These are phyloP conservation scores for Fragilariopsis cylindrus DNA, from an alignment of 108 stramenopile genomes.

Conservation along the genomic window DNA sequence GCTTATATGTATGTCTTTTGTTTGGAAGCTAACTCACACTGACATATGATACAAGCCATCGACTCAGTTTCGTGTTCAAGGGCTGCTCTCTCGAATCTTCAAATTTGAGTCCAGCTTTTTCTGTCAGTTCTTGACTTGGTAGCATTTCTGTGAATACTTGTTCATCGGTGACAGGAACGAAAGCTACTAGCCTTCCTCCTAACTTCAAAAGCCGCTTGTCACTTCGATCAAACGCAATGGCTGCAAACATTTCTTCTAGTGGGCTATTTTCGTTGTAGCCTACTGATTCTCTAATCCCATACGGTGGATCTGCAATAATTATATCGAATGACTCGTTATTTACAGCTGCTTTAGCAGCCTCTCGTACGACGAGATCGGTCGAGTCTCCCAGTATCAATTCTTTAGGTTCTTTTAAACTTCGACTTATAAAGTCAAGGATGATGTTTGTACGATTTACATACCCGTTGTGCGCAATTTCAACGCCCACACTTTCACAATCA, in stretches of 20 bases:
- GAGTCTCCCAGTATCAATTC: conserved; percentile 71
- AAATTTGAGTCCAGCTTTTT: conserved; percentile 53
- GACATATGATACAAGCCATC: conserved; percentile 68
- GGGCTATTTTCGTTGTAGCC: conserved; percentile 40
- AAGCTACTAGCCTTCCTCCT: conserved; percentile 66
- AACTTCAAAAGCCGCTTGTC: conserved; percentile 43
- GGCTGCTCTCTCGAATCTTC: conserved; percentile 53
- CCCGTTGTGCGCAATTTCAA: conserved; percentile 78
- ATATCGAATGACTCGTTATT: conserved; percentile 59
- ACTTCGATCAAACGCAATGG: conserved; percentile 53
- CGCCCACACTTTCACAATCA: conserved; percentile 59
- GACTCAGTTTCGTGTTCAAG: conserved; percentile 65
- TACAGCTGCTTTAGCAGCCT: conserved; percentile 39
- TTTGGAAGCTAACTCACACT: conserved; percentile 27
- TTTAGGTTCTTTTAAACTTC: conserved; percentile 55
- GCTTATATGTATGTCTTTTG: not conserved
- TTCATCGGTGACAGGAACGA: conserved; percentile 57
- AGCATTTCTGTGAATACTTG: conserved; percentile 41
- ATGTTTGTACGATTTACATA: conserved; percentile 74
- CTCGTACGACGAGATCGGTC: conserved; percentile 44
- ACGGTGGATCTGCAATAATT: conserved; percentile 81
- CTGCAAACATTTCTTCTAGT: conserved; percentile 52
- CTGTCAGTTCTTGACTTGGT: conserved; percentile 35
- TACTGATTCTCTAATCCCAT: conserved; percentile 67
- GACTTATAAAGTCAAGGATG: conserved; percentile 60